Conservation (phyloP, 768 basidiomycete species). For the Boletus vermiculosoides region DNA sequence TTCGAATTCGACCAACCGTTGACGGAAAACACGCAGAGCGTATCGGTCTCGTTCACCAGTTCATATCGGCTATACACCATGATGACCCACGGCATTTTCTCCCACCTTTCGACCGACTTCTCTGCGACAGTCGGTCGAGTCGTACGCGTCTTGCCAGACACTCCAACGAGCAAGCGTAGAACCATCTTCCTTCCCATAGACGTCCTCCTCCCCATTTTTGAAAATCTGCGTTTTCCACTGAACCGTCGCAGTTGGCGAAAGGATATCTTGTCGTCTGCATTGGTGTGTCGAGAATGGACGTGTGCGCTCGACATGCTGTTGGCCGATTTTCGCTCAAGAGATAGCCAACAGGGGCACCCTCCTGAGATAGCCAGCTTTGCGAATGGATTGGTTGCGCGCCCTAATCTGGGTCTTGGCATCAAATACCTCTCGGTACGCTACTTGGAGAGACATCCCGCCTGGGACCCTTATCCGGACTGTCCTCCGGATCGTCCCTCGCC, state of each 20-base stretch:
- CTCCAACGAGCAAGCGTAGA: background rate
- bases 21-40: slow-evolving; percentile 10
- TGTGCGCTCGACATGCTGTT: slow-evolving; percentile 12
- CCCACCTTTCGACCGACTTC: background rate
- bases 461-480: background rate
- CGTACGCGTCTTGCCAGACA: background rate
- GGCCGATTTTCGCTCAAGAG: slow-evolving; percentile 7
- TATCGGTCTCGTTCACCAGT: slow-evolving; percentile 14
- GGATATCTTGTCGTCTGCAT: slow-evolving; percentile 6
- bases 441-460: slow-evolving; percentile 5
- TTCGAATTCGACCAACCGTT: slow-evolving; percentile 9
- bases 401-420: slow-evolving; percentile 6
- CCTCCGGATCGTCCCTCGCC: background rate
- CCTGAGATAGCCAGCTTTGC: slow-evolving; percentile 8
- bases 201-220: slow-evolving; percentile 7
- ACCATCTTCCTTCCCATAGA: slow-evolving; percentile 6
- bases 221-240: background rate
- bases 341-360: background rate
- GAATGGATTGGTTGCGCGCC: background rate
- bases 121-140: slow-evolving; percentile 3
- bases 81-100: background rate
- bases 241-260: background rate
- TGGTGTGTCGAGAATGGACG: slow-evolving; percentile 11
- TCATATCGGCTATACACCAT: background rate
- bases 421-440: slow-evolving; percentile 9